Evolutionary conservation across 768 basidiomycete species (phyloP).

Genomic region (Rickenella mellea): DNA sequence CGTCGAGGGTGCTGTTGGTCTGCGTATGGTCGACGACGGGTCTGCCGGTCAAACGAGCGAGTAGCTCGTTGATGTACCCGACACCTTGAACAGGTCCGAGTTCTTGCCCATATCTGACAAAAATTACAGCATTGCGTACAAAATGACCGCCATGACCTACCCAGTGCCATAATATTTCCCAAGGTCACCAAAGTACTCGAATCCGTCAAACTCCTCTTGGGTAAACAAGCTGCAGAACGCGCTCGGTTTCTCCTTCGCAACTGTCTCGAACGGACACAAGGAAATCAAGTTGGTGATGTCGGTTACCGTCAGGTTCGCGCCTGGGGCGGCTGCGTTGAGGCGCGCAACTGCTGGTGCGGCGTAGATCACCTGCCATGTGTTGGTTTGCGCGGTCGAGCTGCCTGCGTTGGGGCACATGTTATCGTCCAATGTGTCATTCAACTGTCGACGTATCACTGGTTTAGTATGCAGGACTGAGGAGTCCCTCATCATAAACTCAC

Average conservation of each 20-base stretch:
- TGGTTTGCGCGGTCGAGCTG: slow-evolving; percentile 30
- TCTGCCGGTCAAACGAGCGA: slow-evolving; percentile 62
- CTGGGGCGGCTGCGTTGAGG: slow-evolving; percentile 52
- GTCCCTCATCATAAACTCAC: slow-evolving; percentile 27
- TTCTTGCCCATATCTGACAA: slow-evolving; percentile 48
- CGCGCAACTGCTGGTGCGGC: slow-evolving; percentile 45
- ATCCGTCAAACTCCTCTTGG: slow-evolving; percentile 48
- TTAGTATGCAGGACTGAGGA: neutral
- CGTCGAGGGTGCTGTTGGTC: slow-evolving; percentile 66
- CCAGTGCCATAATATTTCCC: slow-evolving; percentile 75
- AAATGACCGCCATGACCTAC: slow-evolving; percentile 23
- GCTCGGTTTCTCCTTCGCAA: slow-evolving; percentile 38
- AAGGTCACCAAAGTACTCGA: slow-evolving; percentile 65
- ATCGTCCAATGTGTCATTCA: slow-evolving; percentile 63
- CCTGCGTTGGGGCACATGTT: slow-evolving; percentile 53
- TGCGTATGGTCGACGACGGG: slow-evolving; percentile 63
- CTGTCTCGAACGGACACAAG: slow-evolving; percentile 76
- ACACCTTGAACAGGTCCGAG: slow-evolving; percentile 76
- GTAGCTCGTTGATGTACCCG: slow-evolving; percentile 83
- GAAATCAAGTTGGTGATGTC: slow-evolving; percentile 58
- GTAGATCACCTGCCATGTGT: slow-evolving; percentile 48
- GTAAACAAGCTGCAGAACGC: slow-evolving; percentile 72
- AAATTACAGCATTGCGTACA: neutral
- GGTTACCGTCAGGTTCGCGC: slow-evolving; percentile 41
- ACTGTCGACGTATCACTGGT: slow-evolving; percentile 16